These are phyloP conservation scores for Chlorociboria aeruginascens DNA, from an alignment of 495 filamentous ascomycete species.

Conservation along the genomic window DNA sequence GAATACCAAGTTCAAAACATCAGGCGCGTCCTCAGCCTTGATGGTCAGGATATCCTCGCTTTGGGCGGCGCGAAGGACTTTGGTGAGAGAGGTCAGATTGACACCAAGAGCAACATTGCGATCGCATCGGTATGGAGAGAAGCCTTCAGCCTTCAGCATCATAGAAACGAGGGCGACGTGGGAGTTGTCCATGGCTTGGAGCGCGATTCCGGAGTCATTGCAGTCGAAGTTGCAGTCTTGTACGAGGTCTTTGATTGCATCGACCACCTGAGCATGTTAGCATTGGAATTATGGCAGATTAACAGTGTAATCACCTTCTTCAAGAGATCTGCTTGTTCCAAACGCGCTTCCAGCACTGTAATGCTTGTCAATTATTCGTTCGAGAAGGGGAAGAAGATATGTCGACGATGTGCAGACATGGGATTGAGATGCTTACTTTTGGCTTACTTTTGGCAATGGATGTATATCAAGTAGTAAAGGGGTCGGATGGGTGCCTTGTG, in stretches of 20 bases:
- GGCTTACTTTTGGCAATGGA: background rate
- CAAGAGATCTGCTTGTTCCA: slow-evolving; percentile 86
- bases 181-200: slow-evolving; percentile 99
- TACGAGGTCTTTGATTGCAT: slow-evolving; percentile 97
- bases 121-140: slow-evolving; percentile 96
- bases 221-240: slow-evolving; percentile 99
- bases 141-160: slow-evolving; percentile 91
- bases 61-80: slow-evolving; percentile 89
- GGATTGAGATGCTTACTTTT: background rate
- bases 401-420: background rate
- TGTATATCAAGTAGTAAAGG: background rate
- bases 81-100: slow-evolving; percentile 91
- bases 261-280: slow-evolving; percentile 59
- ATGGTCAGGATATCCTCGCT: slow-evolving; percentile 91
- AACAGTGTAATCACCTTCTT: slow-evolving; percentile 61
- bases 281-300: background rate
- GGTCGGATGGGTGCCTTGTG: background rate
- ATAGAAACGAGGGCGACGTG: slow-evolving; percentile 98
- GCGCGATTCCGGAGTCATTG: slow-evolving; percentile 97
- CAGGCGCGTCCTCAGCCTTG: slow-evolving; percentile 94
- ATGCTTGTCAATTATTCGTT: background rate
- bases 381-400: background rate
- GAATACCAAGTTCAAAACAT: slow-evolving; percentile 90
- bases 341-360: slow-evolving; percentile 88
- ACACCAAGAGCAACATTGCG: slow-evolving; percentile 97